These are phyloP conservation scores for Coemansia sp. DNA, from an alignment of 192 early-diverging fungal species.

Conservation along the genomic window DNA sequence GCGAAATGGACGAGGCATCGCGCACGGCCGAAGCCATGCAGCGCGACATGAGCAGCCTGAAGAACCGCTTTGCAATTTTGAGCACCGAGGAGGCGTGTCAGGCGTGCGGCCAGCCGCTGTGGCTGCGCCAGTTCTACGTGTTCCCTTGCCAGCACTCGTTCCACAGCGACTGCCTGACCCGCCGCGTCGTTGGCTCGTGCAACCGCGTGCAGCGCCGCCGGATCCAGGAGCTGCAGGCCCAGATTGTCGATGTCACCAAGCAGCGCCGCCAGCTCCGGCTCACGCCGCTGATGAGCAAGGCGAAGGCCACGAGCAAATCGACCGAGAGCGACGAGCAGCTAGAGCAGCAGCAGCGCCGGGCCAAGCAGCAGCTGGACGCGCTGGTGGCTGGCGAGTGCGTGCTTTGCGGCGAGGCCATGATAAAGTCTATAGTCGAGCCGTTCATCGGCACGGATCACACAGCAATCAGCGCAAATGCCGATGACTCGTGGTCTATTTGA, in stretches of 20 bases:
- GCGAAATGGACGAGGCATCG: constrained; percentile 95
- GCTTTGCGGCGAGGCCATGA: constrained; percentile 96
- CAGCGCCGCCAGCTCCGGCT: constrained; percentile 39
- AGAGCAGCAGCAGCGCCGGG: constrained; percentile 36
- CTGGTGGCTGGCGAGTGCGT: constrained; percentile 85
- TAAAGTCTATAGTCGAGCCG: constrained; percentile 79
- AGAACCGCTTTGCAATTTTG: constrained; percentile 62
- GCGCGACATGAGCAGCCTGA: constrained; percentile 82
- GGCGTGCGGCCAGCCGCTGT: constrained; percentile 71
- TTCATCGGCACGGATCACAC: constrained; percentile 58
- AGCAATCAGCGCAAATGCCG: constrained; percentile 14
- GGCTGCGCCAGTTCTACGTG: constrained; percentile 87
- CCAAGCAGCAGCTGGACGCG: constrained; percentile 70
- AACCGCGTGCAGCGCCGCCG: constrained; percentile 47
- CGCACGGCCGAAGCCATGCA: constrained; percentile 90
- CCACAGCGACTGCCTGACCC: constrained; percentile 89
- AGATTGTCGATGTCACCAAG: constrained; percentile 34
- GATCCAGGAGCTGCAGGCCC: constrained; percentile 49
- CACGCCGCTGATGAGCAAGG: constrained; percentile 21
- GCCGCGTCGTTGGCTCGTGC: constrained; percentile 55
- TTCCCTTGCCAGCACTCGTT: constrained; percentile 96
- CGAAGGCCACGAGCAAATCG: background rate
- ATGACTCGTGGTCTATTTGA: constrained; percentile 62
- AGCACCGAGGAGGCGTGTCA: constrained; percentile 68
- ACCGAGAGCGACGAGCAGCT: constrained; percentile 44